phyloP scores from a whole-genome alignment of 2,329 filamentous ascomycete genomes.

The Claviceps digitariae region DNA sequence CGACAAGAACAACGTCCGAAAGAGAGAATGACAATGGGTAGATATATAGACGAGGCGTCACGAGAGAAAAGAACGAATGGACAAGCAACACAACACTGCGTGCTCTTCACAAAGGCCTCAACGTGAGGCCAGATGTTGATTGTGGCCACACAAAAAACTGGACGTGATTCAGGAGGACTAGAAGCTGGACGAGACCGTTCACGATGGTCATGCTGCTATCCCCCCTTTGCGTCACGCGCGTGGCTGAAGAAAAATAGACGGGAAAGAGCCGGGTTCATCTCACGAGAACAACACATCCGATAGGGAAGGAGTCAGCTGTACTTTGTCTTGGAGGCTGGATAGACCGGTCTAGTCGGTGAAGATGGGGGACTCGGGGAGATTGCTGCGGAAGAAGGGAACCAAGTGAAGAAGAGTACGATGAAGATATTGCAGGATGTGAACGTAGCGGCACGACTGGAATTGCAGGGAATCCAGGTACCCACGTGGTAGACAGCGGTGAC shows the following conservation, averaged over 20 bases:
- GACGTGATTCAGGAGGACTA: neutral
- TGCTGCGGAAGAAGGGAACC: neutral
- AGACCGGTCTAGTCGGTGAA: neutral
- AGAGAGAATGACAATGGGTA: constrained; percentile 4
- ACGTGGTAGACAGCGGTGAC: constrained; percentile 5
- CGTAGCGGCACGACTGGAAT: neutral
- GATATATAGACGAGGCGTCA: neutral
- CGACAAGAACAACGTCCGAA: neutral
- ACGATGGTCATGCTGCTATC: constrained; percentile 2
- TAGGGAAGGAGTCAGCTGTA: neutral
- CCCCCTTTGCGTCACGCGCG: constrained; percentile 5
- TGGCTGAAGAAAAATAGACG: constrained; percentile 3
- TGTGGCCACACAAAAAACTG: neutral
- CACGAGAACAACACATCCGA: neutral
- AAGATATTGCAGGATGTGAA: neutral
- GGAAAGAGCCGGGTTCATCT: constrained; percentile 6
- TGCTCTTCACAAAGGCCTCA: neutral
- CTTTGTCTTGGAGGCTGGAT: neutral
- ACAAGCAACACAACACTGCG: constrained; percentile 2
- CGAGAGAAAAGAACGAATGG: constrained; percentile 3
- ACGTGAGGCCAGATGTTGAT: neutral
- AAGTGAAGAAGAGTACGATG: neutral
- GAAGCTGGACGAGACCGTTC: neutral
- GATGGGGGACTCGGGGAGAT: neutral
- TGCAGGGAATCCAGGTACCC: neutral